These are phyloP conservation scores for Chaetomium fimeti DNA, from an alignment of 495 filamentous ascomycete species.

Conservation along the genomic window DNA sequence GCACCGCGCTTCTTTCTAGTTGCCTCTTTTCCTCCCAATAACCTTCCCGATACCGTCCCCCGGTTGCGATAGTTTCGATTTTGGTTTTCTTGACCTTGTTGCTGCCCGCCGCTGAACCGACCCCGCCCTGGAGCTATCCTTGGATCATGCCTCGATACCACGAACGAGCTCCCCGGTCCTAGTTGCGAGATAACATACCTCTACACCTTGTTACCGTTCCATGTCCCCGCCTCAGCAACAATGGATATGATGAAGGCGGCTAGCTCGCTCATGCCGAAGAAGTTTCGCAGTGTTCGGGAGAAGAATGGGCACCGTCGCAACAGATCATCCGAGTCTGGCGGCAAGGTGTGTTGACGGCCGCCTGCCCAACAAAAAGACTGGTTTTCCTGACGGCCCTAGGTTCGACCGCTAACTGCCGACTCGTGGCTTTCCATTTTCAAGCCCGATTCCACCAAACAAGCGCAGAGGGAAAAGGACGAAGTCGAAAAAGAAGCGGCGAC, in stretches of 20 bases:
- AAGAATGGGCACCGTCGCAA: constrained; percentile 56
- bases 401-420: constrained; percentile 42
- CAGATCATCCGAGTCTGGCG: constrained; percentile 46
- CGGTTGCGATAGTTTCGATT: not conserved
- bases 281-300: constrained; percentile 72
- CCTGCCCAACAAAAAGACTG: constrained; percentile 17
- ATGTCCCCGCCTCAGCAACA: not conserved
- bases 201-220: not conserved
- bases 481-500: constrained; percentile 45
- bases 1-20: not conserved
- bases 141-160: not conserved
- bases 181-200: not conserved
- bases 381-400: constrained; percentile 35
- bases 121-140: not conserved
- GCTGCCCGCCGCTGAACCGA: not conserved
- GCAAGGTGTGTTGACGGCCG: constrained; percentile 47
- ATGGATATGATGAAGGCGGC: constrained; percentile 35
- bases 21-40: not conserved
- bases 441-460: constrained; percentile 51
- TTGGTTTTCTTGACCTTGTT: not conserved
- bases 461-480: constrained; percentile 57
- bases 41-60: not conserved
- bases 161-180: not conserved
- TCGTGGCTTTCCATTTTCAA: constrained; percentile 56
- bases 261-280: constrained; percentile 36